Base-by-base conservation (phyloP, 371 early-diverging fungal species). In the Conidiobolus incongruus region DNA sequence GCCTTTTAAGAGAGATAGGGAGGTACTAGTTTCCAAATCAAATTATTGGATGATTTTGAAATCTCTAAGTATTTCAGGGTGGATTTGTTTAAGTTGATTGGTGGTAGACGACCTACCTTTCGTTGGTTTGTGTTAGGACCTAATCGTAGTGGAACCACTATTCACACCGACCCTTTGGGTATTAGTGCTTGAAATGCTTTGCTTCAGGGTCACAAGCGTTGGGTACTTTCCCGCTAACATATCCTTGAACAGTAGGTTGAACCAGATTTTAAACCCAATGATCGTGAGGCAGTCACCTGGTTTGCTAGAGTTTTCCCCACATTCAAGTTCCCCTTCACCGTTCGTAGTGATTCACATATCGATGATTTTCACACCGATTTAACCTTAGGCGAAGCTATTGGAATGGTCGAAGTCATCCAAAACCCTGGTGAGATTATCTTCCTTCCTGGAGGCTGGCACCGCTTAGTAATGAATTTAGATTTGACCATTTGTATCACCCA, bases 361-460 rank as follows among this genome's bases (percentile, higher is more conserved):
- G 41, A 41, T 12, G 16, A 41, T 8, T 41, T 23, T 41, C 13
- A 34, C 24, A 32, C 30, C 44, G 49, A 53, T 55, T 28, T 55
- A 45, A 19, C 52, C 49, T 20, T 21, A 13, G 72, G 66, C 15
- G 63, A 77, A 40, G 49, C 61, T 44, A 59, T 67, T 33, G 78
- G 76, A 0, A 76, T 81, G 74, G 54, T 80, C 1, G 69, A 85
- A 40, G 70, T 77, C 4, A 44, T 79, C 28, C 86, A 85, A 46
- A 53, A 63, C 16, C 81, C 81, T 1, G 81, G 81, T 0, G 81
- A 82, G 55, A 79, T 74, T 7, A 76, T 85, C 31, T 85, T 76
- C 59, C 81, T 85, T 0, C 86, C 86, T 17, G 78, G 81, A 26
- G 86, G 81, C 0, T 82, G 86, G 86, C 56, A 65, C 1, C 86